phyloP scores from a whole-genome alignment of 2,329 filamentous ascomycete genomes.

The Aspergillus fumigatus region DNA sequence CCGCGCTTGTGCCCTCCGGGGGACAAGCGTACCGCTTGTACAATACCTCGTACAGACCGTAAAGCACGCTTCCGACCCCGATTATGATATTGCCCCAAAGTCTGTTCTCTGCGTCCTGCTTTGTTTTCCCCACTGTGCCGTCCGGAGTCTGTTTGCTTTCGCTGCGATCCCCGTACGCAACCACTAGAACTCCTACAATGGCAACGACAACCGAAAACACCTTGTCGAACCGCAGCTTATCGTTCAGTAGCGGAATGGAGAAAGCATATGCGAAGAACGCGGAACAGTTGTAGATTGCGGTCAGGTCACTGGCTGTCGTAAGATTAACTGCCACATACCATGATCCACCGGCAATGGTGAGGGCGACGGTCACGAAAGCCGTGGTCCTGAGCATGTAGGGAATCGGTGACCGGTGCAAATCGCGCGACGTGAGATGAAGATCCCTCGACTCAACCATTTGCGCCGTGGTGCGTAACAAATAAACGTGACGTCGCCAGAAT shows the following conservation, averaged over 20 bases:
- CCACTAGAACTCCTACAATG: constrained; percentile 84
- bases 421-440: constrained; percentile 54
- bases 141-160: constrained; percentile 43
- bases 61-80: constrained; percentile 82
- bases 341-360: constrained; percentile 85
- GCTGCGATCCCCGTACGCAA: constrained; percentile 80
- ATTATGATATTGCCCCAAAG: constrained; percentile 88
- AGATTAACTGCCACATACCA: constrained; percentile 96
- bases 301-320: constrained; percentile 89
- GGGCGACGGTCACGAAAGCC: constrained; percentile 72
- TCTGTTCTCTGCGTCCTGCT: constrained; percentile 59
- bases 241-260: constrained; percentile 81
- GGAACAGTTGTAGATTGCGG: constrained; percentile 98
- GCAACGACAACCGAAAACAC: constrained; percentile 80
- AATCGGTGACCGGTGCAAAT: constrained; percentile 47
- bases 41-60: constrained; percentile 93
- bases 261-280: constrained; percentile 99
- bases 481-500: constrained; percentile 75
- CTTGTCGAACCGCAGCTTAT: constrained; percentile 80
- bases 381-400: constrained; percentile 77
- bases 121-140: constrained; percentile 35
- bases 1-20: constrained; percentile 76
- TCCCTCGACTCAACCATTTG: constrained; percentile 83
- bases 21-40: constrained; percentile 94
- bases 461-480: constrained; percentile 60